Base-by-base conservation (phyloP, 2,329 filamentous ascomycete genomes). In the Rhynchosporium secalis region DNA sequence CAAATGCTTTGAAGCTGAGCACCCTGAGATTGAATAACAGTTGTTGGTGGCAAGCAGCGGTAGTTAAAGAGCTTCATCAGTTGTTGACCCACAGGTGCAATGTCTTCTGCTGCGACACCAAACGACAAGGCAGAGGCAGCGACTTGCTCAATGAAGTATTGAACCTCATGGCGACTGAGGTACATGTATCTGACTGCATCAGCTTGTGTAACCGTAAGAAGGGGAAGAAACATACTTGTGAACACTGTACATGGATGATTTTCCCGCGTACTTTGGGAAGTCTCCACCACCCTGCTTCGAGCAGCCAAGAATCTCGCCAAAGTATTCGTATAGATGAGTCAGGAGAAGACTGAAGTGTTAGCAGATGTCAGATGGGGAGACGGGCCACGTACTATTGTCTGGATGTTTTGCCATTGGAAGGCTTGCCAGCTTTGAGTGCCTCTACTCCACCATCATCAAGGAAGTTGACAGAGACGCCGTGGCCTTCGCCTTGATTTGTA, bases 271-370 rank as follows among this genome's bases (percentile, higher is more conserved):
- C 36, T 76, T 72, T 33, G 79, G 77, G 71, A 81, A 85, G 28
- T 77, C 81, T 12, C 76, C 61, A 74, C 76, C 78, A 59, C 80
- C 80, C 72, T 82, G 79, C 70, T 74, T 65, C 58, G 79, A 78
- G 76, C 84, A 87, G 68, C 81, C 82, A 46, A 86, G 78, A 28
- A 87, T 78, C 29, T 76, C 76, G 56, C 83, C 84, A 71, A 87
- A 87, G 78, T 82, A 87, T 66, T 82, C 74, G 75, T 87, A 87
- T 43, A 87, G 76, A 70, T 87, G 85, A 49, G 82, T 86, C 64
- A 87, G 73, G 60, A 87, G 81, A 64, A 72, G 77, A 59, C 78
- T 72, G 51, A 5, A 47, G 9, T 4, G 45, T 70, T 51, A 70
- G 65, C 29, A 12, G 20, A 41, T 10, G 12, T 9, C 20, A 10